These are phyloP conservation scores for Luvunga scandens DNA, from an alignment of 345 rosid genomes.

Conservation along the genomic window DNA sequence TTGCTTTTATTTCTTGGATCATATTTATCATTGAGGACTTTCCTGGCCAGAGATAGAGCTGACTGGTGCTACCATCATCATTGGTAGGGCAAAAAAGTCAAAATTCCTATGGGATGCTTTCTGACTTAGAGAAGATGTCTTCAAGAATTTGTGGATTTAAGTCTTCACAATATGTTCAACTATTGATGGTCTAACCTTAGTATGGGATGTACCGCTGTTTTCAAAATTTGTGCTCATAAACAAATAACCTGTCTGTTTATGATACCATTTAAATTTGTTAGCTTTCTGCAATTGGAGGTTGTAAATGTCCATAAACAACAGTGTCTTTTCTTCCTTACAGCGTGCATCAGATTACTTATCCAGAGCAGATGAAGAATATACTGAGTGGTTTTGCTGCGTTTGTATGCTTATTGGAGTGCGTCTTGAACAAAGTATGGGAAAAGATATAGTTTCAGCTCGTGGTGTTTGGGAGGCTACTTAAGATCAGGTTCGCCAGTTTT, in stretches of 20 bases:
- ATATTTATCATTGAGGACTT: background rate
- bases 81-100: background rate
- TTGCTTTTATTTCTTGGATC: background rate
- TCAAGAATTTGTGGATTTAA: background rate
- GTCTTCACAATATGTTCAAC: background rate
- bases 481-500: constrained; percentile 52
- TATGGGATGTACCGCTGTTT: background rate
- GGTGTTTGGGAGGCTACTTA: constrained; percentile 86
- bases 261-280: background rate
- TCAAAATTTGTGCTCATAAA: background rate
- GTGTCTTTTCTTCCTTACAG: constrained; percentile 40
- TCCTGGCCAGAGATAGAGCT: background rate
- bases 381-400: constrained; percentile 49
- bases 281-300: background rate
- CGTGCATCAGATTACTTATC: constrained; percentile 82
- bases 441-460: constrained; percentile 66
- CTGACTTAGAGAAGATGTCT: background rate
- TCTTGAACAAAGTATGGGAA: constrained; percentile 67
- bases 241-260: background rate
- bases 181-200: background rate
- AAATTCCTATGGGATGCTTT: background rate
- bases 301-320: constrained; percentile 2
- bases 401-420: constrained; percentile 81
- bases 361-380: constrained; percentile 63
- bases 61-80: background rate